Conservation (phyloP, 306 rosid species). For the Acacia melanoxylon region DNA sequence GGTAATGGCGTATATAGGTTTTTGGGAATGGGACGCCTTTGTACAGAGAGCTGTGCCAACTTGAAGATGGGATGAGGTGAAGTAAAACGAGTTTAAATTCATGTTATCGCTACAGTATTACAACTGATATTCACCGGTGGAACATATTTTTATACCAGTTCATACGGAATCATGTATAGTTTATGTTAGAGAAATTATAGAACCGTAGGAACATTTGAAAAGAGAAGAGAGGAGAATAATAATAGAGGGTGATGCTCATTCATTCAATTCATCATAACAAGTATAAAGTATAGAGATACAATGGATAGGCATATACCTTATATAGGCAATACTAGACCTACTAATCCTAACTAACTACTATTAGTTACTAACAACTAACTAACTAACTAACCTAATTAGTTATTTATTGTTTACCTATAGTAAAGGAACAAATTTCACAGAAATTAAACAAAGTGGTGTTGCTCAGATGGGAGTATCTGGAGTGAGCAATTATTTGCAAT, state of each 20-base stretch:
- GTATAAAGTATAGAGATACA: no score
- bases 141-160: not conserved
- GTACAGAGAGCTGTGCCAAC: not conserved
- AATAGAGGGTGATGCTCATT: no score
- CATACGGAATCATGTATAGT: not conserved
- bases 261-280: no score
- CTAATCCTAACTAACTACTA: no score
- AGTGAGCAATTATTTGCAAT: not conserved
- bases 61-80: not conserved
- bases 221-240: no score
- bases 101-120: not conserved
- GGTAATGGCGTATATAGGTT: not conserved
- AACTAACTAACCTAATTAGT: no score
- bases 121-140: not conserved
- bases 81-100: not conserved
- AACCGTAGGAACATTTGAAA: no score
- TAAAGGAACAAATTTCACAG: not conserved
- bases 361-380: no score
- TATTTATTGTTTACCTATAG: no score
- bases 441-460: not conserved
- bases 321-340: no score
- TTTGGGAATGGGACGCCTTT: not conserved
- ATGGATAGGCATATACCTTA: no score
- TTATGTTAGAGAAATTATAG: no score
- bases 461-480: not conserved